Base-by-base conservation (phyloP, 2,329 filamentous ascomycete genomes). In the Microdochium bolleyi region DNA sequence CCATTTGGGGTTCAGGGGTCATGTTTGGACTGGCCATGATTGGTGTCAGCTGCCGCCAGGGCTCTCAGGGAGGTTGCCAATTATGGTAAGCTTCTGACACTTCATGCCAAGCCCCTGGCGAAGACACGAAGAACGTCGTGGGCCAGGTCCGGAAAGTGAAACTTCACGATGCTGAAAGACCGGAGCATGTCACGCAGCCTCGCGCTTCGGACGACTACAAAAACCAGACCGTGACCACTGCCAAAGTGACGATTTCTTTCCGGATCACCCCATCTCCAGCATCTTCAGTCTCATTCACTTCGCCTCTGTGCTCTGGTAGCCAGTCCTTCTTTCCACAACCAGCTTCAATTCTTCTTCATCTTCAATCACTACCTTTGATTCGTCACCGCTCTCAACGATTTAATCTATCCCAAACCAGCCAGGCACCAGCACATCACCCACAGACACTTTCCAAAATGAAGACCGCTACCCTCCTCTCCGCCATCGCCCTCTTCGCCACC, bases 261-360 rank as follows among this genome's bases (percentile, higher is more conserved):
- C 41, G 5, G 5, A 11, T 11, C 27, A 4, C 3, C 19, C 21
- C 41, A 46, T 22, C 19, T 46, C 21, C 50, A 51, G 50, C 50
- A 41, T 46, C 38, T 27, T 41, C 38, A 51, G 38, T 19, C 34
- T 51, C 50, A 41, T 41, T 27, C 30, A n/a, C 22, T 41, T 22
- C 41, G 41, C 13, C 41, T 46, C 41, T 46, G 41, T 46, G 41
- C 41, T 51, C 50, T 22, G 48, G 51, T 52, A 48, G 41, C 41
- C 51, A 49, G 50, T 51, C 49, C 22, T 49, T 51, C 41, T 25
- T 44, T 54, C 50, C 38, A 49, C 14, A n/a, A 14, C 49, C 24
- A 49, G 37, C 34, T 19, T n/a, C 30, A n/a, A 30, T 14, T 50
- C 30, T 48, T 7, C 49, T 41, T 44, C n/a, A n/a, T 27, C 34